Base-by-base conservation (phyloP, 1,284 basidiomycete species). In the Malassezia globosa region DNA sequence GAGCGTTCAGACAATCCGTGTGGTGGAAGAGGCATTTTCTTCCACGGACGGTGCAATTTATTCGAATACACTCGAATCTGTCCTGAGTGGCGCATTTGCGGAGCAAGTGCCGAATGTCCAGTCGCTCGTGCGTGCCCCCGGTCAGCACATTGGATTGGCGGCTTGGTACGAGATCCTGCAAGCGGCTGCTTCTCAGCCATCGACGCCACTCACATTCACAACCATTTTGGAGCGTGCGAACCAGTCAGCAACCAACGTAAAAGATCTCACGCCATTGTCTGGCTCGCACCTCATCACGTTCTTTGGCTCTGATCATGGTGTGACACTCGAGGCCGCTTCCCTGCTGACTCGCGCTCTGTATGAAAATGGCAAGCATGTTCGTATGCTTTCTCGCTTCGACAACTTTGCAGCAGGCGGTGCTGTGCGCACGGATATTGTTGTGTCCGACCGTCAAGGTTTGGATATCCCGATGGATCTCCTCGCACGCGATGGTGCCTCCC, bases 381-480 rank as follows among this genome's bases (percentile, higher is more conserved):
- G 60, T 39, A 48, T 66, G n/a, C 51, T 68, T 22, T 54, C 64
- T 37, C 65, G 68, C 47, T 66, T 48, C 59, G 68, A 71, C 58
- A 69, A 68, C 55, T 71, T 59, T 43, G 60, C 56, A 37, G 61
- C 60, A 2, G 53, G 59, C 27, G 66, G 66, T 26, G 53, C 66
- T 14, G 55, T 68, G 16, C 63, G 68, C 29, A 54, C 60, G 37
- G 68, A 70, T 51, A 39, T 70, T 27, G 53, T 69, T 39, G 24
- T 63, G 16, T 54, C 59, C 18, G 53, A 55, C 37, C 59, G 59
- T 11, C 51, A 57, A 25, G 55, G 52, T 18, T 44, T 55, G 4
- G 59, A 61, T 14, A 54, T 63, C 19, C 67, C 67, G 13, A 55
- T 69, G 26, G 53, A 58, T 7, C 54, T 70, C 11, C 59, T 58